Evolutionary conservation across 2,329 filamentous ascomycete species (phyloP).

Genomic region (Zymoseptoria ardabiliae): DNA sequence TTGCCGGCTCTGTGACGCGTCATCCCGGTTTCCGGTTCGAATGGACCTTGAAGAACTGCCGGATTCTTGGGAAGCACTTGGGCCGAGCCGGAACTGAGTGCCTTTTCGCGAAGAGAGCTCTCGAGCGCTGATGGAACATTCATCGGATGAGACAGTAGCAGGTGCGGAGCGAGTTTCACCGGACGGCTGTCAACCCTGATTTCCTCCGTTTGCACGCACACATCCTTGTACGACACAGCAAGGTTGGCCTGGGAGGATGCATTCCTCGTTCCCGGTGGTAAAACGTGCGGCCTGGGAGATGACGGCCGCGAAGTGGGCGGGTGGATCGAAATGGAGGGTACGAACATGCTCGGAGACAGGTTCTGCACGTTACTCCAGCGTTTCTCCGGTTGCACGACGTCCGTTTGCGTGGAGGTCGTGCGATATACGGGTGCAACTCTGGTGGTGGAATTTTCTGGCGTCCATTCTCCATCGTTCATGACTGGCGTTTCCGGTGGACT

Average conservation of each 20-base stretch:
- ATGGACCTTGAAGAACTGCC: slow-evolving; percentile 22
- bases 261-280: slow-evolving; percentile 75
- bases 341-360: slow-evolving; percentile 25
- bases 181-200: slow-evolving; percentile 76
- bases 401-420: slow-evolving; percentile 30
- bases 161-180: slow-evolving; percentile 65
- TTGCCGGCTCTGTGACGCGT: slow-evolving; percentile 17
- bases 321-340: slow-evolving; percentile 80
- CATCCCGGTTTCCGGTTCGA: slow-evolving; percentile 20
- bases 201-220: slow-evolving; percentile 77
- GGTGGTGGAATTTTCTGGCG: slow-evolving; percentile 14
- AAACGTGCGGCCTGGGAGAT: slow-evolving; percentile 67
- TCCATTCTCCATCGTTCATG: slow-evolving; percentile 25
- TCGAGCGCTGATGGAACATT: slow-evolving; percentile 40
- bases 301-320: slow-evolving; percentile 78
- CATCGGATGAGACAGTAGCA: slow-evolving; percentile 71
- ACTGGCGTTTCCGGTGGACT: slow-evolving; percentile 61
- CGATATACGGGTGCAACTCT: slow-evolving; percentile 20
- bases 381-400: slow-evolving; percentile 22
- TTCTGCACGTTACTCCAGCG: slow-evolving; percentile 20
- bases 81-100: slow-evolving; percentile 1
- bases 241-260: slow-evolving; percentile 71
- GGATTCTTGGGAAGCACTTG: slow-evolving; percentile 10
- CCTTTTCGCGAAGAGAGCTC: slow-evolving; percentile 9
- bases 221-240: slow-evolving; percentile 43